Evolutionary conservation across 2,329 filamentous ascomycete genomes (phyloP).

Genomic region (Pseudogymnoascus sp.): DNA sequence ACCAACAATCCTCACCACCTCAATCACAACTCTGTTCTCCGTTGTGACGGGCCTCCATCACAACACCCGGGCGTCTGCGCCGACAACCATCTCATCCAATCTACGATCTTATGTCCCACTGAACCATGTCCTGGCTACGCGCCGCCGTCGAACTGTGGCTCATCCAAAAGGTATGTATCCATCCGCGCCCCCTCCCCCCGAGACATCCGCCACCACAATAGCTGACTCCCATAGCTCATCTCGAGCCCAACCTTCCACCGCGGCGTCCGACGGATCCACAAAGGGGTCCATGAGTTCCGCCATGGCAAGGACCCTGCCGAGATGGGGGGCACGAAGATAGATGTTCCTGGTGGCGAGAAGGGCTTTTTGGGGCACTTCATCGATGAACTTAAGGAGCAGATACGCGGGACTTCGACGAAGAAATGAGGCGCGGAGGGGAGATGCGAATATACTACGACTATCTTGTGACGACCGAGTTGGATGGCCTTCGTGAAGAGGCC

Average conservation of each 20-base stretch:
- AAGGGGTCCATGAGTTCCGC: slow-evolving; percentile 29
- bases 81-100: not conserved
- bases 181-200: not conserved
- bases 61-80: not conserved
- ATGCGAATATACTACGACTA: slow-evolving; percentile 10
- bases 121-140: slow-evolving; percentile 2
- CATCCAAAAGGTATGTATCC: not conserved
- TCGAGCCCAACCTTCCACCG: slow-evolving; percentile 47
- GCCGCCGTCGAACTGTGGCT: not conserved
- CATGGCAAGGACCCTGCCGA: slow-evolving; percentile 41
- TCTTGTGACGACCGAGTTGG: not conserved
- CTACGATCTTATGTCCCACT: not conserved
- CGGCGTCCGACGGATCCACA: slow-evolving; percentile 41
- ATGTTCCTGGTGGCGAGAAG: slow-evolving; percentile 23
- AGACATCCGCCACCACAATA: not conserved
- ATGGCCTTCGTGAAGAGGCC: not conserved
- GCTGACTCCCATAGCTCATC: slow-evolving; percentile 35
- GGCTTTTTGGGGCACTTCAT: slow-evolving; percentile 41
- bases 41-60: not conserved
- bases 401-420: slow-evolving; percentile 19
- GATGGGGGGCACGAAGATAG: slow-evolving; percentile 40
- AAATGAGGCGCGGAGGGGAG: slow-evolving; percentile 16
- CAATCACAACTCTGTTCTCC: not conserved
- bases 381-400: slow-evolving; percentile 44
- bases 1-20: not conserved